A percentile compares a stretch with the other conserved stretches of the same genome.
Conservation (phyloP, 768 basidiomycete species). For the Lactifluus hygrophoroides region DNA sequence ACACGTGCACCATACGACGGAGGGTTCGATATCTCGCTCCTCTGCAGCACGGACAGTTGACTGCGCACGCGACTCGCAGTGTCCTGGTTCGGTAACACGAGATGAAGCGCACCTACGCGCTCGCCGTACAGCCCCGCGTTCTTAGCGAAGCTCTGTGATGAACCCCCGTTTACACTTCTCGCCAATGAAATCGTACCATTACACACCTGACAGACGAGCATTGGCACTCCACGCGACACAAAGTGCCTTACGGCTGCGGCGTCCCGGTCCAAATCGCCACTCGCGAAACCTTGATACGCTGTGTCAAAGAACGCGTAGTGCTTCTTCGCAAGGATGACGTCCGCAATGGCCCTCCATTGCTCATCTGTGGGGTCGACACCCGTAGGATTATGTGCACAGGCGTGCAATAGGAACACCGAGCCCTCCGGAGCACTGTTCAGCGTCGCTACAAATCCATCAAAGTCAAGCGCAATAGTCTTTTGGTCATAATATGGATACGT, state of each 20-base stretch:
- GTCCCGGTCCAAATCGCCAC: constrained; percentile 84
- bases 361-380: constrained; percentile 88
- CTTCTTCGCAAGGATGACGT: constrained; percentile 57
- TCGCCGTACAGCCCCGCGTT: constrained; percentile 95
- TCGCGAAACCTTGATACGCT: constrained; percentile 96
- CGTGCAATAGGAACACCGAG: constrained; percentile 86
- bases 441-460: constrained; percentile 51
- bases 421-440: constrained; percentile 58
- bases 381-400: constrained; percentile 95
- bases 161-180: not conserved
- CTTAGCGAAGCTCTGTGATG: constrained; percentile 84
- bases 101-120: constrained; percentile 88
- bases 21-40: constrained; percentile 94
- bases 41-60: constrained; percentile 84
- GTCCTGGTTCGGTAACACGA: constrained; percentile 58
- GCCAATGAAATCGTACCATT: not conserved
- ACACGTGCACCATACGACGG: constrained; percentile 86
- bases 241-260: constrained; percentile 90
- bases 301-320: constrained; percentile 94
- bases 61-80: constrained; percentile 68
- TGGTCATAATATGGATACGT: constrained; percentile 94
- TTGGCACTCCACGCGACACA: constrained; percentile 58
- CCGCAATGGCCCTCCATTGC: constrained; percentile 76
- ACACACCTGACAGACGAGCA: constrained; percentile 82
- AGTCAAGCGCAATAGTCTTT: constrained; percentile 81